Evolutionary conservation across 306 rosid genomes (phyloP), one percentile per base, ranked within the genome.

Genomic region (Senna tora): DNA sequence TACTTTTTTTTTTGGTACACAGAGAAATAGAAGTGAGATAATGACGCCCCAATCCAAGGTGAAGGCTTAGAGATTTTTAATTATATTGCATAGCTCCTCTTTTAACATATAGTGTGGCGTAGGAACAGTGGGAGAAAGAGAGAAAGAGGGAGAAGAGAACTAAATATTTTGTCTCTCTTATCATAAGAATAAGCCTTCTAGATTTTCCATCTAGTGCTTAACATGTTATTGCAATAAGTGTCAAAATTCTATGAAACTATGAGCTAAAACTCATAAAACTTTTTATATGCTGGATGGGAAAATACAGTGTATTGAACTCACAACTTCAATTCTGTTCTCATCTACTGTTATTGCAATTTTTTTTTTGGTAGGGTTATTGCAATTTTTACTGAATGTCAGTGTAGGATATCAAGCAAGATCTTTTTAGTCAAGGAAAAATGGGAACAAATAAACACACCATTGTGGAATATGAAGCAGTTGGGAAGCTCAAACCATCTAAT

Each of bases 401-500:
- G 67, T 50, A 81, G 62, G 39, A 42, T 25, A 46, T 71, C 51
- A 61, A 62, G 21, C 60, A 55, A 59, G 20, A 62, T 2, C 20
- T 16, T 51, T 25, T 25, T 17, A 3, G 43, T 47, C 21, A 58
- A 65, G 72, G 45, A 70, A 64, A 52, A 52, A 52, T 8, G 41
- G 66, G 62, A 60, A 58, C 17, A 70, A 47, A 45, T 3, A 67
- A 52, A 63, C 75, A 66, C 70, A 94, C 98, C 98, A 80, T 94
- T 94, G 75, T 94, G 98, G 72, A 94, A 94, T 69, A 86, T 89
- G 90, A 91, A 94, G 87, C 98, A 91, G 84, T 89, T 94, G 60
- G 98, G 98, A 76, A 94, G 88, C 87, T 94, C 96, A 66, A 94
- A 94, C 96, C 98, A 94, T 85, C 86, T 86, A 28, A 94, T 91